A percentile compares a stretch with the other conserved stretches of the same genome.
Conservation (phyloP, 306 rosid genomes). For the Prunus padus region DNA sequence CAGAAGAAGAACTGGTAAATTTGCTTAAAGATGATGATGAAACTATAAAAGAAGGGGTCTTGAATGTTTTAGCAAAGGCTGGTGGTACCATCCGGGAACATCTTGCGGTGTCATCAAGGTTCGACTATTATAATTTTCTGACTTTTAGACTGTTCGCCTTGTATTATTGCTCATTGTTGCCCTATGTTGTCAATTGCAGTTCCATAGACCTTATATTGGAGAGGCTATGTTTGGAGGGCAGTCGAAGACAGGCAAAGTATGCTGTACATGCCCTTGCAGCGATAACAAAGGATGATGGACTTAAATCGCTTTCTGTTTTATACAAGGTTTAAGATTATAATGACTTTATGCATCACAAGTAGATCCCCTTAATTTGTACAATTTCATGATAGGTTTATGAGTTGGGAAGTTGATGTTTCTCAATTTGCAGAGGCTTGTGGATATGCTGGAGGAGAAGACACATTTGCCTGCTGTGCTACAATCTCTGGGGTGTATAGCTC, state of each 20-base stretch:
- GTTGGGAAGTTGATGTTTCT: conserved; percentile 33
- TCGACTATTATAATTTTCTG: conserved; percentile 18
- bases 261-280: conserved; percentile 97
- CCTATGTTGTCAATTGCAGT: conserved; percentile 48
- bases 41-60: conserved; percentile 73
- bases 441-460: conserved; percentile 75
- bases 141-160: conserved; percentile 20
- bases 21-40: conserved; percentile 85
- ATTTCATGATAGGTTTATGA: conserved; percentile 2
- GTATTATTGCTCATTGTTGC: conserved; percentile 28
- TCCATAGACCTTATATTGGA: conserved; percentile 90
- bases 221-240: conserved; percentile 87
- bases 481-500: conserved; percentile 94
- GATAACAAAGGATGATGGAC: conserved; percentile 95
- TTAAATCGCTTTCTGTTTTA: conserved; percentile 88
- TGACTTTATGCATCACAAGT: conserved; percentile 31
- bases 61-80: conserved; percentile 83
- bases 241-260: conserved; percentile 89
- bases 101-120: conserved; percentile 79
- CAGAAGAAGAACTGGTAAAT: conserved; percentile 73
- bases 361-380: conserved; percentile 7
- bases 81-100: conserved; percentile 91
- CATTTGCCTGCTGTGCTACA: conserved; percentile 93
- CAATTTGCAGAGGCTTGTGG: conserved; percentile 81
- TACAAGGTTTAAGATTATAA: conserved; percentile 70